Conservation (phyloP, 768 basidiomycete species). For the Leccinum ochraceum region DNA sequence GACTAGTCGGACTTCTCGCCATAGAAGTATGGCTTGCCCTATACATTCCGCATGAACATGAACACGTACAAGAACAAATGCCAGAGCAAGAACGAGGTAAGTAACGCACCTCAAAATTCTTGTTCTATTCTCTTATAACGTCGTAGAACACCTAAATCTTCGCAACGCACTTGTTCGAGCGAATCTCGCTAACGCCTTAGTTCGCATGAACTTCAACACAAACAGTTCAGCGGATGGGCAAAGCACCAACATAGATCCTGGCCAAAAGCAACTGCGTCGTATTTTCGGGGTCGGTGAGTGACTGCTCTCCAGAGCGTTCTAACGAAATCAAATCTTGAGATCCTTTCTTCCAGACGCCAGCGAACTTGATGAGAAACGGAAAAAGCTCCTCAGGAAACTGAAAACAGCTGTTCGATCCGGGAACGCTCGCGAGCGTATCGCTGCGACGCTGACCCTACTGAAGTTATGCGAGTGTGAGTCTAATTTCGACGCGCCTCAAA, state of each 20-base stretch:
- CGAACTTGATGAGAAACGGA: conserved; percentile 2
- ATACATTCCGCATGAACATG: not conserved
- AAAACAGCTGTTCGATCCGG: conserved; percentile 1
- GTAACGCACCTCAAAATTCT: not conserved
- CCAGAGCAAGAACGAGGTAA: conserved; percentile 5
- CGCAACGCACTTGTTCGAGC: conserved; percentile 12
- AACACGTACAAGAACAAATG: not conserved
- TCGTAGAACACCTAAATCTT: conserved; percentile 15
- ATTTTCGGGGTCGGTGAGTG: conserved; percentile 25
- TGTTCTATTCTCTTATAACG: not conserved
- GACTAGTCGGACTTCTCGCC: conserved; percentile 20
- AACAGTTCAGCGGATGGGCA: not conserved
- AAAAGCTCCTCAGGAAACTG: conserved; percentile 16
- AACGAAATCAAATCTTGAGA: not conserved
- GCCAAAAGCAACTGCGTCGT: conserved; percentile 1
- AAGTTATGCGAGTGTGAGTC: conserved; percentile 24
- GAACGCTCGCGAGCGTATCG: conserved; percentile 18
- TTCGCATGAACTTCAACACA: conserved; percentile 3
- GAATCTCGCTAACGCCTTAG: conserved; percentile 22
- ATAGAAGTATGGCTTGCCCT: conserved; percentile 22
- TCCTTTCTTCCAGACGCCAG: conserved; percentile 5
- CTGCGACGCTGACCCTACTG: conserved; percentile 27
- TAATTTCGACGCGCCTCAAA: not conserved
- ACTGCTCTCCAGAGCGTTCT: not conserved
- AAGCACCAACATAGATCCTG: not conserved